Evolutionary conservation across 305 asterid genomes (phyloP).

Genomic region (Plantago coronopus): DNA sequence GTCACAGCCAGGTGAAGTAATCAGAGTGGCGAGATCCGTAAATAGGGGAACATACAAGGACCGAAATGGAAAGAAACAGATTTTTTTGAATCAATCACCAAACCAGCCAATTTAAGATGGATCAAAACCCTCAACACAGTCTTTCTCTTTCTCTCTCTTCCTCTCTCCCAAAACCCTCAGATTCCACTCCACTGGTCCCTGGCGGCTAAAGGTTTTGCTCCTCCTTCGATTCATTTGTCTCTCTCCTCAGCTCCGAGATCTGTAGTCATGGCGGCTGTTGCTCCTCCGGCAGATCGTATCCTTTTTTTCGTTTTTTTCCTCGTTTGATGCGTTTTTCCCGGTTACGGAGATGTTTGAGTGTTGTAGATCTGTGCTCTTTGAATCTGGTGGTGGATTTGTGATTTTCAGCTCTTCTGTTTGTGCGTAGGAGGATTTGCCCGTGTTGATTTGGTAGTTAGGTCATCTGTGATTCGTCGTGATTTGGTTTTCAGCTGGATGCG

Average conservation of each 20-base stretch:
- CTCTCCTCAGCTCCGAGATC: slow-evolving; percentile 16
- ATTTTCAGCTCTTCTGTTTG: too few relatives aligned
- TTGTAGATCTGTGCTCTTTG: not conserved
- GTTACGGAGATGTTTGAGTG: not conserved
- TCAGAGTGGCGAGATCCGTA: slow-evolving; percentile 22
- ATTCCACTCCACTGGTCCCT: slow-evolving; percentile 22
- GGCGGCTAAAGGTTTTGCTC: slow-evolving; percentile 37
- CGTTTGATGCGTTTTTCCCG: slow-evolving; percentile 2
- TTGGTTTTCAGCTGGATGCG: not conserved
- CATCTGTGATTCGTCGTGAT: not conserved
- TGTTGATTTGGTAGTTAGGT: slow-evolving; percentile 10
- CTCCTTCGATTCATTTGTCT: slow-evolving; percentile 22
- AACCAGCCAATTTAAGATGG: slow-evolving; percentile 22
- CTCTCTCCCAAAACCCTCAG: slow-evolving; percentile 30
- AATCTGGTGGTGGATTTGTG: slow-evolving; percentile 15
- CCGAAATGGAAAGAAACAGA: slow-evolving; percentile 14
- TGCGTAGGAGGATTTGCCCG: too few relatives aligned
- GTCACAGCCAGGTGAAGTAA: slow-evolving; percentile 24
- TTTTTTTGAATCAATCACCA: slow-evolving; percentile 30
- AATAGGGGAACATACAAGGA: slow-evolving; percentile 29
- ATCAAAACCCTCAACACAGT: slow-evolving; percentile 27
- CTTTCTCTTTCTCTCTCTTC: slow-evolving; percentile 29
- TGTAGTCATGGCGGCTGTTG: slow-evolving; percentile 46
- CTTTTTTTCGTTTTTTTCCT: slow-evolving; percentile 23
- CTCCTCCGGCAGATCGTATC: slow-evolving; percentile 65